Base-by-base conservation (phyloP, 1,284 basidiomycete species). In the Ustilago nuda region DNA sequence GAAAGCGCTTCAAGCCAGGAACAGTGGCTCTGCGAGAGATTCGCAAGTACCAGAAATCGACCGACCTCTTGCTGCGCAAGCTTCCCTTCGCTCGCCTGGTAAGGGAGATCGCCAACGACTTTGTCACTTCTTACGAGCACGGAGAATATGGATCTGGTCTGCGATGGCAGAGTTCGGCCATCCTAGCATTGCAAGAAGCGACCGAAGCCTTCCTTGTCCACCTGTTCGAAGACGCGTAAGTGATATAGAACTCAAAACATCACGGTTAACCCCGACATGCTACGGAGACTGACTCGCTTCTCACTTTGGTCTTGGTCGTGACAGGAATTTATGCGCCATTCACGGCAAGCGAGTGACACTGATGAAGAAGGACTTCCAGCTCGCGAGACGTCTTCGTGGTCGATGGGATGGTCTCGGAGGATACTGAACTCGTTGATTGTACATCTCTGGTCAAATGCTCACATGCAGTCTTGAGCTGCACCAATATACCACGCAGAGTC, bases 301-400 rank as follows among this genome's bases (percentile, higher is more conserved):
- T 48, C 8, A 6, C 7, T 61, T 30, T 32, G 33, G 41, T 51
- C 19, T 45, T 33, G 4, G 17, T 45, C 35, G 3, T 2, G 6
- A 50, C 72, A 83, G 81, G 5, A 85, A 85, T 48, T 74, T 85
- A 15, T 85, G 84, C 65, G 84, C 84, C 2, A 82, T 83, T 43
- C 82, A 83, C 66, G 81, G 82, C 48, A 81, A 82, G 65, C 75
- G 84, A 17, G 84, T 85, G 5, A 85, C 84, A 2, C 75, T 85
- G 43, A 85, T 85, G 84, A 82, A 85, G 64, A 79, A 83, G 9
- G 84, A 85, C 51, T 83, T 85, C 56, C 83, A 85, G 59, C 78
- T 85, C 3, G 84, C 84, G 11, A 64, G 84, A 13, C 77, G 84
- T 12, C 80, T 85, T 23, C 75, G 84, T 30, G 84, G 84, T 23